Percentiles rank a stretch among this genome's conserved stretches.
Conservation (phyloP, 192 early-diverging fungal species). For the Phycomyces blakesleeanus region DNA sequence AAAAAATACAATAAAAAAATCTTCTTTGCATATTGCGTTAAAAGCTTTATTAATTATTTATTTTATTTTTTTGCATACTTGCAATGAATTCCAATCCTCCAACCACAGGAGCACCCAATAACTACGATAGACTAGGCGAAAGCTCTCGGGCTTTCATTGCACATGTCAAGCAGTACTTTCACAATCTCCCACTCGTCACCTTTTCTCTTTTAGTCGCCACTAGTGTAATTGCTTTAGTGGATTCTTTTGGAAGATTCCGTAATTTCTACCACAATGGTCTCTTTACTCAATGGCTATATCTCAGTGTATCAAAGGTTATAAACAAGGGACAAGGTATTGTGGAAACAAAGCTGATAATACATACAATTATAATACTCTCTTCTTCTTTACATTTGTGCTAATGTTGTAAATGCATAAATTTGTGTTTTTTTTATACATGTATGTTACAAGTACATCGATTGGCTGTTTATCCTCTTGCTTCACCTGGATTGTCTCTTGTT, state of each 20-base stretch:
- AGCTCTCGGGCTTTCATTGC: neutral
- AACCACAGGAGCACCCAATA: too few relatives aligned
- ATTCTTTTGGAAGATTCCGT: neutral
- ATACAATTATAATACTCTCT: neutral
- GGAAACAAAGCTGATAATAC: neutral
- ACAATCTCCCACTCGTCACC: neutral
- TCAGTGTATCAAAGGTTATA: neutral
- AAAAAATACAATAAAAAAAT: too few relatives aligned
- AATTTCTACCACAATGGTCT: neutral
- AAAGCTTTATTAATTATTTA: too few relatives aligned
- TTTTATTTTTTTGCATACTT: too few relatives aligned
- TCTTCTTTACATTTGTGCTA: too few relatives aligned
- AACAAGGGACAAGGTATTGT: neutral
- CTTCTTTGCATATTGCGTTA: too few relatives aligned
- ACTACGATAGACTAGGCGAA: too few relatives aligned
- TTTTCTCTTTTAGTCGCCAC: neutral
- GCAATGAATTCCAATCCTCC: too few relatives aligned
- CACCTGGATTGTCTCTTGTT: neutral
- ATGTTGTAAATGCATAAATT: neutral
- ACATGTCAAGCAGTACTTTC: neutral
- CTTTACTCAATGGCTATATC: neutral
- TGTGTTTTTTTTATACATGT: too few relatives aligned
- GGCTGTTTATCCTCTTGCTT: neutral
- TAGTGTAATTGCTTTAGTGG: neutral
- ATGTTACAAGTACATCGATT: conserved; percentile 14